Evolutionary conservation across 768 basidiomycete genomes (phyloP), one percentile per base, ranked within the genome.

Genomic region (Suillus weaverae): DNA sequence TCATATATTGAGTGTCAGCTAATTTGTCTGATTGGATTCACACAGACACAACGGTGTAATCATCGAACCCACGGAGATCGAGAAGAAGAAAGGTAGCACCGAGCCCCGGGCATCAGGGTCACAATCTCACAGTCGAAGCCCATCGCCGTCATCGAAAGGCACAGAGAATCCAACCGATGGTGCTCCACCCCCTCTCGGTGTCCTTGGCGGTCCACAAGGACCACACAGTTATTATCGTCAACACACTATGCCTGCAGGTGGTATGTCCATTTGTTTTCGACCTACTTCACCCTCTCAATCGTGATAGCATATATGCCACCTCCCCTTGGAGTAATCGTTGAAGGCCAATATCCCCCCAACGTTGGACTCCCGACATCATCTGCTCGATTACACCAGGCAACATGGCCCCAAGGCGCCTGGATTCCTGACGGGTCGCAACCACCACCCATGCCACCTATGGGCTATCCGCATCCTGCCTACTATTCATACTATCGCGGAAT

Each of bases 211-310:
- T 67, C 77, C 77, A 11, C 68, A 72, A 1, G 74, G 76, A n/a
- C 71, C 77, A n/a, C 83, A 84, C 22, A 85, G 84, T 67, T 89
- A 90, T 73, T 90, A 90, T 71, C 84, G 87, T 41, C 84, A 84
- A 70, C 89, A 90, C 67, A 88, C 87, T 26, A 80, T 81, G 60
- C 82, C 77, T 22, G 71, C 80, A 59, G 79, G 86, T 80, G 70
- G 74, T 76, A 66, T 55, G 74, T 67, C n/a, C 60, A 54, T 60
- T 61, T 5, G 26, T 46, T 54, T 8, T 4, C 5, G 18, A 35
- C 26, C 56, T 32, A 16, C 4, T 39, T 14, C 41, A 26, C 38
- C 46, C 11, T 4, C 41, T 71, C 54, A 67, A 54, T 39, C 60
- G 66, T 39, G 67, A 30, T 65, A 83, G 84, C 80, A 5, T 81